Evolutionary conservation across 2,329 filamentous ascomycete genomes (phyloP).

Genomic region (Zalaria obscura): DNA sequence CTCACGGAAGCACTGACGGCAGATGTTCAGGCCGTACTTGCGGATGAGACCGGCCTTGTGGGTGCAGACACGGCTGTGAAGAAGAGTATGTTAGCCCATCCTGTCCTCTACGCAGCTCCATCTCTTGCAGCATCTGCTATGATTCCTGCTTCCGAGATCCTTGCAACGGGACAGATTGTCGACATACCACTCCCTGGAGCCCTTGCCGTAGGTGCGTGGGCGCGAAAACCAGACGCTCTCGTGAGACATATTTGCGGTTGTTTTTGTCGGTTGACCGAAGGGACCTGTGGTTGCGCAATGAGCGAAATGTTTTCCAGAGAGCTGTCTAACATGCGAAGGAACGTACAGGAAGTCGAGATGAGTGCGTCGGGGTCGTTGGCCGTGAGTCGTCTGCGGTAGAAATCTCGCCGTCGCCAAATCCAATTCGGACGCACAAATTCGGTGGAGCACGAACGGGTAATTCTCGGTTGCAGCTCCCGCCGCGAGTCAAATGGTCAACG

Average conservation of each 20-base stretch:
- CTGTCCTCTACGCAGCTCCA: slow-evolving; percentile 1
- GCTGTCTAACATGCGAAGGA: too few relatives aligned
- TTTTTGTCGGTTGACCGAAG: slow-evolving; percentile 2
- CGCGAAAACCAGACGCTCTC: slow-evolving; percentile 99
- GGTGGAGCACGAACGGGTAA: too few relatives aligned
- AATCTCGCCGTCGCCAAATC: neutral
- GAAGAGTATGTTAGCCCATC: slow-evolving; percentile 13
- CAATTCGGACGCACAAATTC: neutral
- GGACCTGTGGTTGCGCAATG: neutral
- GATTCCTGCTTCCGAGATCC: neutral
- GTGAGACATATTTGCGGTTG: slow-evolving; percentile 59
- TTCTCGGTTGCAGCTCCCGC: too few relatives aligned
- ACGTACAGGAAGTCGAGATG: neutral
- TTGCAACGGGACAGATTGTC: neutral
- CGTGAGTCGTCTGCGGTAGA: neutral
- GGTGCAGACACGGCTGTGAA: slow-evolving; percentile 63
- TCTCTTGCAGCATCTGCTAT: neutral
- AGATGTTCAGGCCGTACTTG: slow-evolving; percentile 93
- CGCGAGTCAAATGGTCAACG: too few relatives aligned
- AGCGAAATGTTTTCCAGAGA: too few relatives aligned
- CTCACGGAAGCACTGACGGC: slow-evolving; percentile 59
- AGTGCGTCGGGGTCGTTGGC: neutral
- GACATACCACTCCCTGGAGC: slow-evolving; percentile 80
- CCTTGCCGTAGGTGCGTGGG: slow-evolving; percentile 95
- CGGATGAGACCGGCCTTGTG: slow-evolving; percentile 98